Evolutionary conservation across 768 basidiomycete genomes (phyloP).

Genomic region (Aureoboletus auriporus): DNA sequence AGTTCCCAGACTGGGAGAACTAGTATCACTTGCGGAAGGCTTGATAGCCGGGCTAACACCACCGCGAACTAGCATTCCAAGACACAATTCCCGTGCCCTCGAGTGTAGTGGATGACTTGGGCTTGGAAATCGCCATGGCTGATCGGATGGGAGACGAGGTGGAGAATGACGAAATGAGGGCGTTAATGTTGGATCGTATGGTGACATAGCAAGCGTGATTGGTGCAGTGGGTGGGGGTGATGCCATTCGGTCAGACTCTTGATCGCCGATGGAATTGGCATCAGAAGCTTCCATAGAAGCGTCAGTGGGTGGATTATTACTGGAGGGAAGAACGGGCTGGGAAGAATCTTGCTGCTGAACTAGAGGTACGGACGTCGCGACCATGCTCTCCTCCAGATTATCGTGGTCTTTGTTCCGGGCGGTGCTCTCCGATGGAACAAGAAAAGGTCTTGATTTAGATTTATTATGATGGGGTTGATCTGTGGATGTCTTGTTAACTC

Average conservation of each 20-base stretch:
- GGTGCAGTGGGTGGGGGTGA: slow-evolving; percentile 26
- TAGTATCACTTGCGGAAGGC: slow-evolving; percentile 23
- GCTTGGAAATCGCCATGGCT: slow-evolving; percentile 80
- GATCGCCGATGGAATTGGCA: not conserved
- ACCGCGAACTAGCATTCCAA: slow-evolving; percentile 59
- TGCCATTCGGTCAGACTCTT: slow-evolving; percentile 5
- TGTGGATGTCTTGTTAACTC: slow-evolving; percentile 22
- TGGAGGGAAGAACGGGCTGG: slow-evolving; percentile 15
- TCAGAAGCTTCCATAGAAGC: slow-evolving; percentile 2
- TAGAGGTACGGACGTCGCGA: slow-evolving; percentile 20
- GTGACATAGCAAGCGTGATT: slow-evolving; percentile 53
- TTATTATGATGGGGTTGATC: slow-evolving; percentile 16
- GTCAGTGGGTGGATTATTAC: not conserved
- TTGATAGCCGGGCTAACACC: slow-evolving; percentile 46
- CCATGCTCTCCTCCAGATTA: slow-evolving; percentile 9
- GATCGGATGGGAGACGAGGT: slow-evolving; percentile 68
- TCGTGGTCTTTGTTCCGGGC: slow-evolving; percentile 11
- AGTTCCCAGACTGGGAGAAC: slow-evolving; percentile 28
- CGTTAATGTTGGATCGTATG: slow-evolving; percentile 70
- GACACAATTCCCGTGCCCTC: slow-evolving; percentile 55
- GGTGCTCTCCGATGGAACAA: slow-evolving; percentile 14
- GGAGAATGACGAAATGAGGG: slow-evolving; percentile 79
- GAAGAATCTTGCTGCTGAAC: slow-evolving; percentile 25
- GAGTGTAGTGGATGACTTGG: slow-evolving; percentile 76
- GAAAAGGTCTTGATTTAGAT: slow-evolving; percentile 19